Base-by-base conservation (phyloP, 2,329 filamentous ascomycete species). In the Botrytis fabae region DNA sequence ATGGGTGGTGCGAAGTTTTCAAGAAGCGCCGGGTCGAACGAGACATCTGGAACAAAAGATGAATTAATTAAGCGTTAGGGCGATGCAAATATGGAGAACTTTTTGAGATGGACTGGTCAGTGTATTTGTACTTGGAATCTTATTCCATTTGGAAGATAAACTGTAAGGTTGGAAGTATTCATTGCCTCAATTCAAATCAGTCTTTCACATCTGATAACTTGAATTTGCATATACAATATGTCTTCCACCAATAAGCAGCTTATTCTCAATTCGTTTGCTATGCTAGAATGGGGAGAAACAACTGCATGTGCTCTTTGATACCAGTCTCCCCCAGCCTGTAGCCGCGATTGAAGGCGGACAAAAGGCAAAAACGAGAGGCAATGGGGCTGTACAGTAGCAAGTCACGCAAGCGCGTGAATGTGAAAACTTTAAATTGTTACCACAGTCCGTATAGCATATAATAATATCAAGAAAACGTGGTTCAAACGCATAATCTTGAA, bases 181-280 rank as follows among this genome's bases (percentile, higher is more conserved):
- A 25, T 35, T 54, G 25, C 32, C 38, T 46, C 46, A 32, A 22
- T 40, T 48, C 25, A 46, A 38, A 32, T 64, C 62, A 44, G 25
- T 38, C n/a, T 20, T 64, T 42, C 9, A n/a, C n/a, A 25, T 60
- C 35, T 25, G 48, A 22, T 38, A 61, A 54, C 46, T 4, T 46
- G 38, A 40, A 42, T n/a, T 28, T 28, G 32, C 59, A 69, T 38
- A 18, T 62, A 51, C 73, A 75, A 57, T 69, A 78, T 70, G 77
- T 73, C 70, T 70, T 51, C 75, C 44, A 70, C 74, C 20, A 81
- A 80, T 69, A 86, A 86, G 78, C 83, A 82, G 69, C 78, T 85
- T 20, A 85, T 86, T 70, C 81, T 86, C 77, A 86, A 86, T 82
- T 84, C 84, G 38, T 86, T 86, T 74, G 84, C 85, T 40, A 83